Percentiles rank a stretch among this genome's conserved stretches.
Conservation (phyloP, 2,329 filamentous ascomycete genomes). For the Aspergillus awamori region DNA sequence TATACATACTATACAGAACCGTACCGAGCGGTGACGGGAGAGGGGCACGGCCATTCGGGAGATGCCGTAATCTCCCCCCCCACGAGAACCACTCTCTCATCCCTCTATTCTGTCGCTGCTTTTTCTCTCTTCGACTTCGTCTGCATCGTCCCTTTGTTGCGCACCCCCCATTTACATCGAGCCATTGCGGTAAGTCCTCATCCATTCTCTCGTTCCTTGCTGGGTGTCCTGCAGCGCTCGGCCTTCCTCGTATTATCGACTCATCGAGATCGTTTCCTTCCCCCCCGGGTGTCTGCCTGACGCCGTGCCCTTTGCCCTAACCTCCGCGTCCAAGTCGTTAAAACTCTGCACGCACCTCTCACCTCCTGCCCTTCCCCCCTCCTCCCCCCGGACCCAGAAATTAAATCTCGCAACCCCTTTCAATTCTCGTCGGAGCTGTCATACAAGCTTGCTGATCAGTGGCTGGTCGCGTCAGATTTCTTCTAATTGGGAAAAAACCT, state of each 20-base stretch:
- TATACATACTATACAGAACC: background rate
- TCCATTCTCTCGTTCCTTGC: constrained; percentile 8
- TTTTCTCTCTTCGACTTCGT: constrained; percentile 5
- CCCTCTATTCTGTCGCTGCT: constrained; percentile 4
- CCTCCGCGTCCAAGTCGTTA: constrained; percentile 18
- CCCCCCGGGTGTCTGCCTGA: constrained; percentile 19
- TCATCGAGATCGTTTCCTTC: background rate
- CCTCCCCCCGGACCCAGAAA: constrained; percentile 9
- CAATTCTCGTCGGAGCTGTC: background rate
- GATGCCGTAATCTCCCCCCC: constrained; percentile 13
- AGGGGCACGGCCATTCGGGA: constrained; percentile 6
- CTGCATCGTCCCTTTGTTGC: constrained; percentile 3
- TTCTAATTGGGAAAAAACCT: constrained; percentile 17
- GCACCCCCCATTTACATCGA: background rate
- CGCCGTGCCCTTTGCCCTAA: constrained; percentile 32
- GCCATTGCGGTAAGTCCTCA: constrained; percentile 4
- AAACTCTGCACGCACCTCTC: constrained; percentile 26
- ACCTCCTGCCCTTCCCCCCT: constrained; percentile 2
- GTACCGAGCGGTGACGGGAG: background rate
- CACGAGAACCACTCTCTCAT: constrained; percentile 16
- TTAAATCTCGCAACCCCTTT: constrained; percentile 22
- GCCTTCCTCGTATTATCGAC: constrained; percentile 12
- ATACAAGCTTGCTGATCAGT: constrained; percentile 20
- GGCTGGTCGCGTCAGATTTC: constrained; percentile 16
- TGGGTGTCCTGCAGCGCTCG: constrained; percentile 5